Conservation (phyloP, 1,284 basidiomycete species). For the Trametes pubescens region DNA sequence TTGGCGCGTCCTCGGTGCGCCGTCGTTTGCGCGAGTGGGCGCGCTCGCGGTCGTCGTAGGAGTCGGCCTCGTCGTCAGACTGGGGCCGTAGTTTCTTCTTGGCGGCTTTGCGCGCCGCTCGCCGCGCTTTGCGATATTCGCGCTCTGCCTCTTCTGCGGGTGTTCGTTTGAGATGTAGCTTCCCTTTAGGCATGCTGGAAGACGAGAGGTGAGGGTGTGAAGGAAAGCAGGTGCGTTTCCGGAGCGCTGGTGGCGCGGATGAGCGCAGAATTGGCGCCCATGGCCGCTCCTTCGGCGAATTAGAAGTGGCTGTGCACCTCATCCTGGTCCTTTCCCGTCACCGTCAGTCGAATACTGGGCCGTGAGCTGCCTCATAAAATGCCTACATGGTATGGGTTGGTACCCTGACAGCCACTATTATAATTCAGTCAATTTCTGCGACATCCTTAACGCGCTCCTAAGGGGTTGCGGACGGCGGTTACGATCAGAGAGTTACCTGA, state of each 20-base stretch:
- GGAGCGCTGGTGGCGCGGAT: background rate
- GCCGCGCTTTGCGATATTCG: slow-evolving; percentile 57
- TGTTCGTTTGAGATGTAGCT: slow-evolving; percentile 76
- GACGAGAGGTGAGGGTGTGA: background rate
- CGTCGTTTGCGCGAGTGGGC: slow-evolving; percentile 23
- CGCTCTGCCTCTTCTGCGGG: slow-evolving; percentile 70
- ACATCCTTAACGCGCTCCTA: too few species aligned
- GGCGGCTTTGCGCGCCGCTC: slow-evolving; percentile 51
- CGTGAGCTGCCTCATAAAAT: too few species aligned
- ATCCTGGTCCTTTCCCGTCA: too few species aligned
- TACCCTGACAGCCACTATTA: too few species aligned
- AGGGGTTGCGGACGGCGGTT: too few species aligned
- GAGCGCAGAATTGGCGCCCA: background rate
- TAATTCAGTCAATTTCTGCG: too few species aligned
- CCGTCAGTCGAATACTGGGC: too few species aligned
- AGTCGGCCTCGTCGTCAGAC: slow-evolving; percentile 16
- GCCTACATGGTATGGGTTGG: too few species aligned
- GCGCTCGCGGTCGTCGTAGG: slow-evolving; percentile 6
- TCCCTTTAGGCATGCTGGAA: slow-evolving; percentile 45
- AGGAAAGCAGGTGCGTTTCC: background rate
- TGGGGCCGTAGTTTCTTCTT: slow-evolving; percentile 36
- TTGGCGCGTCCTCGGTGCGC: slow-evolving; percentile 16
- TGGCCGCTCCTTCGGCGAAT: background rate
- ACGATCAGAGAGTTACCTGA: too few species aligned
- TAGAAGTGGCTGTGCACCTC: background rate